These are phyloP conservation scores for Paecilomyces formosus DNA, from an alignment of 2,329 filamentous ascomycete species.

Conservation along the genomic window DNA sequence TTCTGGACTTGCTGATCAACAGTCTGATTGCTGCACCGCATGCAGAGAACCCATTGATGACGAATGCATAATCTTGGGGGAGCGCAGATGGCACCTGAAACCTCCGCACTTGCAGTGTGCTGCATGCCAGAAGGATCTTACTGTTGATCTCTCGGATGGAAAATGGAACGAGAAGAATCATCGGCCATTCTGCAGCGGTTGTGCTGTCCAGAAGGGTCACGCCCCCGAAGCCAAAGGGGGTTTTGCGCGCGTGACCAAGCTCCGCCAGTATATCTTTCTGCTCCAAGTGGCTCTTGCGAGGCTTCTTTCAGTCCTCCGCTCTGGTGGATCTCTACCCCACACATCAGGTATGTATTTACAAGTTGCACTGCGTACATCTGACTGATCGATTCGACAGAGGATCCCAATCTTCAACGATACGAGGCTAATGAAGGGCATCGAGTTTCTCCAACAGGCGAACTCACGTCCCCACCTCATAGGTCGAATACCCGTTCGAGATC, in stretches of 20 bases:
- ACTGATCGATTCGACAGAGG: conserved; percentile 43
- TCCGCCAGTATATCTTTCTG: conserved; percentile 92
- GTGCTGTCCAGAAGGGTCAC: conserved; percentile 45
- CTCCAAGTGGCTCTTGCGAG: conserved; percentile 85
- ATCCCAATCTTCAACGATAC: conserved; percentile 60
- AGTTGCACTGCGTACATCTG: conserved; percentile 2
- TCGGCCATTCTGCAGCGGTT: conserved; percentile 64
- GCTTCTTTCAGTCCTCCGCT: conserved; percentile 77
- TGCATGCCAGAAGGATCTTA: conserved; percentile 68
- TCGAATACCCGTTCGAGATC: conserved; percentile 68
- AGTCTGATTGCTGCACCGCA: conserved; percentile 74
- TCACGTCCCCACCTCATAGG: conserved; percentile 45
- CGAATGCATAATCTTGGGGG: conserved; percentile 70
- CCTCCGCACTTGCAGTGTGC: conserved; percentile 59
- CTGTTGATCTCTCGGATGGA: conserved; percentile 60
- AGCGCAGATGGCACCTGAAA: conserved; percentile 73
- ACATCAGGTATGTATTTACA: conserved; percentile 48
- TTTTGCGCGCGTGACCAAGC: conserved; percentile 71
- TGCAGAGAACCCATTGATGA: conserved; percentile 91
- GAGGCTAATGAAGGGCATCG: conserved; percentile 59
- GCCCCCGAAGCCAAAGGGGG: conserved; percentile 50
- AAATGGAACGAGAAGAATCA: conserved; percentile 62
- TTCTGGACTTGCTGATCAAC: conserved; percentile 60
- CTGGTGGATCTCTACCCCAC: conserved; percentile 70
- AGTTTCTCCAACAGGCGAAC: conserved; percentile 40